These are phyloP conservation scores for Ophiostoma perfectum DNA, from an alignment of 2,329 filamentous ascomycete genomes.

Conservation along the genomic window DNA sequence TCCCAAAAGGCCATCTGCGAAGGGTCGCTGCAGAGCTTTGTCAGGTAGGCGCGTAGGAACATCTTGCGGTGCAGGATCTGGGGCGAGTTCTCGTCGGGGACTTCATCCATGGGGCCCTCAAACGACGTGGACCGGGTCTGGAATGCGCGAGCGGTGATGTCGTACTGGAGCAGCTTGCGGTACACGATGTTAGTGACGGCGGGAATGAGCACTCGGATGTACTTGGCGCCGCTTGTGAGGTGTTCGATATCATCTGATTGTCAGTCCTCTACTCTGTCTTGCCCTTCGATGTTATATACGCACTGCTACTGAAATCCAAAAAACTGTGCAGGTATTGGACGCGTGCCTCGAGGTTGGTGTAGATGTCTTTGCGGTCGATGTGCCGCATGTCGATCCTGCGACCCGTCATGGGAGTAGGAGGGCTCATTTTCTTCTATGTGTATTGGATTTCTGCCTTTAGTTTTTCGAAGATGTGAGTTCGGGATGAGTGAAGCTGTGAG, in stretches of 20 bases:
- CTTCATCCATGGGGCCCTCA: slow-evolving; percentile 61
- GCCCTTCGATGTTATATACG: not conserved
- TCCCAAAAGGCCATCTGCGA: slow-evolving; percentile 74
- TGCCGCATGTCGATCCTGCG: slow-evolving; percentile 42
- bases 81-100: slow-evolving; percentile 61
- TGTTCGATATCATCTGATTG: slow-evolving; percentile 63
- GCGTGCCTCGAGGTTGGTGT: slow-evolving; percentile 63
- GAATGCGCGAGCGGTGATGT: slow-evolving; percentile 76
- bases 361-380: slow-evolving; percentile 64
- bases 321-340: slow-evolving; percentile 71
- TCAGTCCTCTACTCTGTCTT: not conserved
- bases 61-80: slow-evolving; percentile 74
- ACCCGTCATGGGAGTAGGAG: slow-evolving; percentile 17
- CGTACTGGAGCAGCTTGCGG: slow-evolving; percentile 71
- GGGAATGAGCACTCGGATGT: slow-evolving; percentile 76
- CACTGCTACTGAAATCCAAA: slow-evolving; percentile 67
- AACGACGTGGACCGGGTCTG: slow-evolving; percentile 57
- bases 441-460: not conserved
- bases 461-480: not conserved
- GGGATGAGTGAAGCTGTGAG: not conserved
- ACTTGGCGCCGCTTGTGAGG: slow-evolving; percentile 63
- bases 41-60: slow-evolving; percentile 70
- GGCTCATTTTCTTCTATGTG: not conserved
- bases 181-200: slow-evolving; percentile 81
- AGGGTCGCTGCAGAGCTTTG: slow-evolving; percentile 68